Base-by-base conservation (phyloP, 441 rosid genomes). In the Adansonia grandidieri region DNA sequence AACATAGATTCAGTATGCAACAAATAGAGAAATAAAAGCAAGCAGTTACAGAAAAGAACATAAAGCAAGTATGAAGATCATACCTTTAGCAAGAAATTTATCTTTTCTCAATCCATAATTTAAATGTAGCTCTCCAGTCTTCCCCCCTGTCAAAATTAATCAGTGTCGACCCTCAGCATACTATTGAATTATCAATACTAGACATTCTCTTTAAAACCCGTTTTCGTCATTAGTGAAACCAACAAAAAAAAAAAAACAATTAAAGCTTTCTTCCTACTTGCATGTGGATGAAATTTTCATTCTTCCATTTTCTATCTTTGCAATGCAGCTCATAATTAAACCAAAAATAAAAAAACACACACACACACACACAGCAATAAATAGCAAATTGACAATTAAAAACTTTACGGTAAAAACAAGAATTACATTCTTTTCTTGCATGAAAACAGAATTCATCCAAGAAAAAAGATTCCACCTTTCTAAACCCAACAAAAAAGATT, bases 301-400 rank as follows among this genome's bases (percentile, higher is more conserved):
- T 51, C 71, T 53, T 74, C 44, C 19, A 8, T 37, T 77, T 53
- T 58, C 32, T 63, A 9, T 32, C 45, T 14, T 19, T 0, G 63
- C 79, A 86, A 86, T 84, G 86, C 81, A 77, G 84, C 78, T 68
- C 62, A 44, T 15, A 75, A 40, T 32, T 47, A 40, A 20, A 81
- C 32, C n/a, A 61, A 22, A 3, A 61, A 32, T 32, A 32, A 32
- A 32, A 44, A 24, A 10, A 51, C n/a, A 32, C 37, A 32, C 37
- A 32, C 37, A 32, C 37, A 32, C 37, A 32, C 4, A 32, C 37
- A 32, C 24, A 57, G 48, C 14, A 78, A 14, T n/a, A 47, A 2
- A 37, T 20, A 58, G 14, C 61, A 48, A 80, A 69, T 10, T 32
- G 2, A 10, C 22, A 67, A 20, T 17, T 44, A 19, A 67, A 44